Base-by-base conservation (phyloP, 495 filamentous ascomycete species). In the Aspergillus kassunensis region DNA sequence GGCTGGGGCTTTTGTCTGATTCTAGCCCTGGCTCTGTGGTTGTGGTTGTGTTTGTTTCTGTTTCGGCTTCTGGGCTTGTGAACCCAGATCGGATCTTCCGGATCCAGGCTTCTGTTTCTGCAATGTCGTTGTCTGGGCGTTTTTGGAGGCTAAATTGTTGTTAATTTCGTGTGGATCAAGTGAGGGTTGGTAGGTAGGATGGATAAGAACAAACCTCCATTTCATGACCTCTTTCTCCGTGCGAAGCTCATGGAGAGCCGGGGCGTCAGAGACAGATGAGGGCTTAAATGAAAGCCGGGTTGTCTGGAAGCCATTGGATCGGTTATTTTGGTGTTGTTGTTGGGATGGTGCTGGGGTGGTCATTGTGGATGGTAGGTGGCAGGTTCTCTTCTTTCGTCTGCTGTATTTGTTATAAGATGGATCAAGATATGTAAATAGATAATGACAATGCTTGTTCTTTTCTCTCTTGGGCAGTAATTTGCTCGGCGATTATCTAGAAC, bases 281-380 rank as follows among this genome's bases (percentile, higher is more conserved):
- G 44, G 42, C 4, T n/a, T 18, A 29, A 58, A 51, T 37, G 34
- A 24, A 5, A 61, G 48, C 4, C 58, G 58, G 21, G 46, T 13
- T 19, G 51, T 61, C 16, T 16, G 4, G 24, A 27, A 27, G 24
- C 24, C 24, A 4, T 27, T n/a, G n/a, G n/a, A n/a, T n/a, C n/a
- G n/a, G n/a, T n/a, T n/a, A n/a, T n/a, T n/a, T n/a, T n/a, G n/a
- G n/a, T n/a, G n/a, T n/a, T n/a, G n/a, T n/a, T n/a, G n/a, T n/a
- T n/a, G n/a, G n/a, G n/a, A n/a, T n/a, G 24, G 24, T 4, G 24
- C 9, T 4, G 24, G 24, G 24, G 24, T 27, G 24, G 24, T 9
- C 24, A 27, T 27, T 27, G 24, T 4, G 24, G 24, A 27, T 4
- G n/a, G n/a, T n/a, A n/a, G n/a, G n/a, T n/a, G n/a, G n/a, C n/a